Percentiles rank a stretch among this genome's conserved stretches.
These are phyloP conservation scores for Colletotrichum godetiae DNA, from an alignment of 2,329 filamentous ascomycete genomes.

Conservation along the genomic window DNA sequence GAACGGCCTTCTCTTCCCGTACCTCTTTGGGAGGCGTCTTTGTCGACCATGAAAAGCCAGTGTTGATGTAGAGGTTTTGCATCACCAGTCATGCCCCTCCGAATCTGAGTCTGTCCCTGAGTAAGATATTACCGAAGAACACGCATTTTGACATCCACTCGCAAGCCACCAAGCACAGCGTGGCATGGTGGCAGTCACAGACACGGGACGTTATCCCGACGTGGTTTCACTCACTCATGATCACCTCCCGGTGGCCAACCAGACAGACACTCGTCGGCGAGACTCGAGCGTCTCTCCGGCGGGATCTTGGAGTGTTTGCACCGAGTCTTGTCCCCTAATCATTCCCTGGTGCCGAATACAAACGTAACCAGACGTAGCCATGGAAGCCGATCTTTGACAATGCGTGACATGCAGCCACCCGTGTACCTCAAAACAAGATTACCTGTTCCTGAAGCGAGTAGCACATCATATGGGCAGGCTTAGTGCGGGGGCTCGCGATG, in stretches of 20 bases:
- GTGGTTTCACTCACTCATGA: constrained; percentile 16
- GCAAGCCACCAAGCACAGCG: constrained; percentile 16
- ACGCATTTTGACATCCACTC: constrained; percentile 2
- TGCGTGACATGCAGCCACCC: constrained; percentile 8
- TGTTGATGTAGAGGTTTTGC: neutral
- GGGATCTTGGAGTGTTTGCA: neutral
- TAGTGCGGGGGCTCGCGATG: constrained; percentile 1
- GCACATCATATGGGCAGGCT: neutral
- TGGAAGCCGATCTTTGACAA: neutral
- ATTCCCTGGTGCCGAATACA: neutral
- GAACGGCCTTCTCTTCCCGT: neutral
- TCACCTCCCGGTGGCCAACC: neutral
- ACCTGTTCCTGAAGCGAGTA: constrained; percentile 23
- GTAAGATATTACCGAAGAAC: neutral
- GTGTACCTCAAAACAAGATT: constrained; percentile 30
- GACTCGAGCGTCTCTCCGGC: neutral
- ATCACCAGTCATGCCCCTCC: neutral
- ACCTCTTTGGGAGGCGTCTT: neutral
- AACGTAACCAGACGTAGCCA: neutral
- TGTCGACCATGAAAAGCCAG: neutral
- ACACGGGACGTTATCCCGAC: neutral
- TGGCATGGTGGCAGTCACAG: constrained; percentile 10
- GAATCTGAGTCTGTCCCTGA: neutral
- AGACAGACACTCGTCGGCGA: neutral
- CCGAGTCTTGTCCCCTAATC: neutral